phyloP scores from a whole-genome alignment of 2,329 filamentous ascomycete species.

The Pestalotiopsis sp. region DNA sequence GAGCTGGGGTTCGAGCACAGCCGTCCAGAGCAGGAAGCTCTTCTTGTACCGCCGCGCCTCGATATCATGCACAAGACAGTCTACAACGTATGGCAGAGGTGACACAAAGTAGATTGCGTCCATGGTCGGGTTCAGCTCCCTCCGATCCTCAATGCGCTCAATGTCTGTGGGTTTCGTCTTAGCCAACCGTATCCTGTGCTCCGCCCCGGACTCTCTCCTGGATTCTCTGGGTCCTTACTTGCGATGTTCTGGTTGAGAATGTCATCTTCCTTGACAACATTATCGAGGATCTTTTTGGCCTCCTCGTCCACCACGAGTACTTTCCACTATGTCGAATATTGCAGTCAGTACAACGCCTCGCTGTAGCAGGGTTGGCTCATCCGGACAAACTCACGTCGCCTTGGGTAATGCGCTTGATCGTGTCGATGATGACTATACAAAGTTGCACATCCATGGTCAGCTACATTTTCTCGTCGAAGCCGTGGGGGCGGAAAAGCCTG shows the following conservation, averaged over 20 bases:
- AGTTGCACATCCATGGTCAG: slow-evolving; percentile 8
- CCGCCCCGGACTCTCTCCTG: neutral
- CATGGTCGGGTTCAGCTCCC: slow-evolving; percentile 82
- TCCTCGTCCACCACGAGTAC: slow-evolving; percentile 85
- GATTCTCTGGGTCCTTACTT: slow-evolving; percentile 59
- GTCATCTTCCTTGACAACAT: slow-evolving; percentile 91
- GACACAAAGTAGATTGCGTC: slow-evolving; percentile 93
- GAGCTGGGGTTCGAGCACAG: slow-evolving; percentile 68
- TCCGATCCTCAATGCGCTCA: slow-evolving; percentile 86
- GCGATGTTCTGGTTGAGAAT: slow-evolving; percentile 96
- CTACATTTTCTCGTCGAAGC: neutral
- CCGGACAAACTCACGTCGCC: slow-evolving; percentile 65
- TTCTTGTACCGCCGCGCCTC: slow-evolving; percentile 79
- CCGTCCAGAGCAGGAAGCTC: slow-evolving; percentile 82
- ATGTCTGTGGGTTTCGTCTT: slow-evolving; percentile 63
- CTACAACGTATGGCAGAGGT: slow-evolving; percentile 83
- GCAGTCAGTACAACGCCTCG: slow-evolving; percentile 15
- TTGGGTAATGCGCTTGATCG: slow-evolving; percentile 75
- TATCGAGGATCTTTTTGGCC: slow-evolving; percentile 84
- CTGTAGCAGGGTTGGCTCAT: neutral
- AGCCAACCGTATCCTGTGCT: slow-evolving; percentile 15
- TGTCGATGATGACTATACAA: slow-evolving; percentile 65
- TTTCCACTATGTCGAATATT: slow-evolving; percentile 73
- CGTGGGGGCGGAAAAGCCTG: neutral
- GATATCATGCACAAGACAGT: slow-evolving; percentile 91